Percentiles rank a stretch among this genome's conserved stretches.
Conservation (phyloP, 805 yeast species). For the Candida xyloterini region DNA sequence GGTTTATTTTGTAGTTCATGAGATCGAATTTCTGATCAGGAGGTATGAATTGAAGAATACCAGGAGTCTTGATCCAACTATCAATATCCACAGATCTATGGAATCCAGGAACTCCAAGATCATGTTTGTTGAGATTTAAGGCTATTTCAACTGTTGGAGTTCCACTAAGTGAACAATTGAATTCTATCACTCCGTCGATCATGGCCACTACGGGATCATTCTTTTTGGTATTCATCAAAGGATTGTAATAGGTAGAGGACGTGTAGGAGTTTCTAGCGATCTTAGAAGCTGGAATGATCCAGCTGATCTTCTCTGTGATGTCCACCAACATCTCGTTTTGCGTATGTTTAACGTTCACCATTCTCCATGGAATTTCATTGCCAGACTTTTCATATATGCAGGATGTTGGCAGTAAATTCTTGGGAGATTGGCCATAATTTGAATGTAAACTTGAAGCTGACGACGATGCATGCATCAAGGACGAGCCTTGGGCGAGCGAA, state of each 20-base stretch:
- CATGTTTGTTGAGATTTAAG: conserved; percentile 45
- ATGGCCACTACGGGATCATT: conserved; percentile 44
- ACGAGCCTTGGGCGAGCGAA: conserved; percentile 27
- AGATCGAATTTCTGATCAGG: conserved; percentile 78
- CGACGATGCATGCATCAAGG: conserved; percentile 19
- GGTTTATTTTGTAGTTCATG: conserved; percentile 61
- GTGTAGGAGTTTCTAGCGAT: conserved; percentile 2
- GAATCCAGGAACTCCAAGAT: conserved; percentile 57
- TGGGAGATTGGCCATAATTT: conserved; percentile 11
- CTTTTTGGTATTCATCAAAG: conserved; percentile 17
- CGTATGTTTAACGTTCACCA: conserved; percentile 62
- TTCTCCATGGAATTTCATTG: conserved; percentile 71
- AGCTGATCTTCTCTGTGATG: conserved; percentile 60
- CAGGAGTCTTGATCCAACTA: conserved; percentile 46
- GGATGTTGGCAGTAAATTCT: conserved; percentile 7
- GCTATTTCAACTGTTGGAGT: conserved; percentile 65
- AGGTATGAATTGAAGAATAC: conserved; percentile 67
- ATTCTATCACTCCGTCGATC: conserved; percentile 61
- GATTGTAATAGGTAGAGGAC: conserved; percentile 31
- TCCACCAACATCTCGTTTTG: conserved; percentile 88
- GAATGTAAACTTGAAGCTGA: conserved; percentile 15
- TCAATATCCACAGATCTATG: conserved; percentile 65
- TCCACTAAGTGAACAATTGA: conserved; percentile 73
- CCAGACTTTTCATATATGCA: conserved; percentile 35
- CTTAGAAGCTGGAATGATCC: conserved; percentile 43